Conservation (phyloP, 495 filamentous ascomycete genomes). For the Penicillium crystallinum region DNA sequence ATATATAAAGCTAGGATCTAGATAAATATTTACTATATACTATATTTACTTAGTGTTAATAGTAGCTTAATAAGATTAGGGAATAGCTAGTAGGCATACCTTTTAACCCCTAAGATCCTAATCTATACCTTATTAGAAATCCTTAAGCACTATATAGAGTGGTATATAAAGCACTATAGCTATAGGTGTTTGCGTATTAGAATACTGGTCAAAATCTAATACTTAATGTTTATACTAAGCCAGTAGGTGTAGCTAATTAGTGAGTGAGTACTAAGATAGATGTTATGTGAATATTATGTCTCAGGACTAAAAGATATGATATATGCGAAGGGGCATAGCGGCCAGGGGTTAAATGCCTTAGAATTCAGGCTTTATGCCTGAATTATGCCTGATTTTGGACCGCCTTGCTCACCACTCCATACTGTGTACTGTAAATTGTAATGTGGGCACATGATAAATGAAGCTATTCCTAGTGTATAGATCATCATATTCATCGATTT, state of each 20-base stretch:
- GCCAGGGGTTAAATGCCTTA: too few relatives aligned
- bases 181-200: not conserved
- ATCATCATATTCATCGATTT: too few relatives aligned
- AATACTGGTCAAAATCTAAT: not conserved
- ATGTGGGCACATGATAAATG: too few relatives aligned
- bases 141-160: not conserved
- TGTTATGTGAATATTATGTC: too few relatives aligned
- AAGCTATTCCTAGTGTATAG: too few relatives aligned
- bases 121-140: not conserved
- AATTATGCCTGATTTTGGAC: too few relatives aligned
- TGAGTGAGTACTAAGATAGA: too few relatives aligned
- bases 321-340: too few relatives aligned
- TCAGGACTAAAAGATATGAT: too few relatives aligned
- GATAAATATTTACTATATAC: not conserved
- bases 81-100: not conserved
- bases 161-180: not conserved
- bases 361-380: too few relatives aligned
- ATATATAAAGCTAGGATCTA: not conserved
- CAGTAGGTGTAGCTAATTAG: not conserved
- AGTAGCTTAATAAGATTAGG: not conserved
- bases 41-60: not conserved
- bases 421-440: too few relatives aligned
- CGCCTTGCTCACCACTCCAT: too few relatives aligned
- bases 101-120: not conserved
- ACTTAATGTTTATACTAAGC: not conserved